Conservation (phyloP, 345 rosid genomes). For the Erucastrum elatum region DNA sequence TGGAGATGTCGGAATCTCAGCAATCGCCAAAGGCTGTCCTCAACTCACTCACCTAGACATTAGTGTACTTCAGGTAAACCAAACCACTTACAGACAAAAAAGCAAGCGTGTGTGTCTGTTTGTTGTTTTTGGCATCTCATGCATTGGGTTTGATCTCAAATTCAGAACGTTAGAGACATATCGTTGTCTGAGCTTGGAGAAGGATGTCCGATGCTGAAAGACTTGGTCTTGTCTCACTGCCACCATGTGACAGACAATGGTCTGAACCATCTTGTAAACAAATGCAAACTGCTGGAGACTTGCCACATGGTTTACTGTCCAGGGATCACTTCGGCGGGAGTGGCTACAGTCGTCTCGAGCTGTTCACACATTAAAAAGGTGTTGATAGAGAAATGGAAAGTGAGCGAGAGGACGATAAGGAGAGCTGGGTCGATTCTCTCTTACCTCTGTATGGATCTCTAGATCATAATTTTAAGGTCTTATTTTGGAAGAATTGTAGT, state of each 20-base stretch:
- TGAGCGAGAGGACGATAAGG: constrained; percentile 71
- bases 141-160: not conserved
- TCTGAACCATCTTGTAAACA: constrained; percentile 65
- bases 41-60: constrained; percentile 71
- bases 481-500: not conserved
- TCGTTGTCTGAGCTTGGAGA: constrained; percentile 77
- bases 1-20: constrained; percentile 78
- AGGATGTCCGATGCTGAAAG: constrained; percentile 77
- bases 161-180: constrained; percentile 75
- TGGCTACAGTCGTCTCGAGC: constrained; percentile 80
- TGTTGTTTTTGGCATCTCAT: not conserved
- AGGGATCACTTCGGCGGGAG: constrained; percentile 66
- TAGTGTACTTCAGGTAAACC: constrained; percentile 79
- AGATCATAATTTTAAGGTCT: constrained; percentile 16
- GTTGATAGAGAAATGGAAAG: constrained; percentile 86
- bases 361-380: constrained; percentile 82
- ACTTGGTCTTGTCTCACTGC: constrained; percentile 85
- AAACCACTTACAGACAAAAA: not conserved
- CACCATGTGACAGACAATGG: constrained; percentile 71
- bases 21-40: constrained; percentile 86
- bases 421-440: constrained; percentile 75
- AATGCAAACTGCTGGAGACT: constrained; percentile 62
- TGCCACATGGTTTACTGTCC: constrained; percentile 90
- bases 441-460: constrained; percentile 75
- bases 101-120: not conserved